Evolutionary conservation across 352 stramenopile species (phyloP), one percentile per base, ranked within the genome.

Genomic region (Globisporangium nagaii): DNA sequence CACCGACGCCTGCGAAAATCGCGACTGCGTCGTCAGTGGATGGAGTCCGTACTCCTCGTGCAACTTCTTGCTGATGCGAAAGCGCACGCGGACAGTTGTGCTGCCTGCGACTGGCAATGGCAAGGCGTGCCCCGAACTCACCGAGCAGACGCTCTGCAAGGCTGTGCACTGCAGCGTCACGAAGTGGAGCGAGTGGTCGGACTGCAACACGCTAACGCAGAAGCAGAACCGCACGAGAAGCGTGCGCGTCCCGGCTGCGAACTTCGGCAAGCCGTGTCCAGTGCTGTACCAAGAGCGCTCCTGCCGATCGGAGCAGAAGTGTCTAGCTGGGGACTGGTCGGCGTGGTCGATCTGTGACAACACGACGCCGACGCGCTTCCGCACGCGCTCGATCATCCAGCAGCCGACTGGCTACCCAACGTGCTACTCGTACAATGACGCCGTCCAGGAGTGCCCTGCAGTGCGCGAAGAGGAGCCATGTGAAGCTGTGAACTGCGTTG

Each of bases 151-250:
- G 4, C 46, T n/a, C 6, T 90, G 79, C 47, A 46, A 58, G 22
- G 64, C 70, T 1, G 63, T 86, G 12, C 70, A 84, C 50, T 90
- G 79, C 36, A 72, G 71, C 8, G 65, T 88, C 13, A 79, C 65
- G 15, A 48, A 52, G 2, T 90, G 79, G 79, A 63, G 51, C 0
- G 32, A 66, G 0, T 90, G 75, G 70, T 62, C 64, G 1, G 63
- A 64, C 22, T 90, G 79, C 37, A 63, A 79, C 37, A 2, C 48
- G 4, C 41, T 51, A 3, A 71, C 62, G n/a, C 58, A 63, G 41
- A 34, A 59, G 3, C 70, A 83, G 19, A 71, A 42, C 3, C 67
- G 79, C 27, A 68, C 50, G 12, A 70, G 79, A 20, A 72, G 55
- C 0, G 46, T 89, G 22, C 70, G 62, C 2, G 73, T 86, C 0